Percentiles rank a stretch among this genome's conserved stretches.
Evolutionary conservation across 208 protist species (phyloP).

Genomic region (Acanthamoeba healyi): DNA sequence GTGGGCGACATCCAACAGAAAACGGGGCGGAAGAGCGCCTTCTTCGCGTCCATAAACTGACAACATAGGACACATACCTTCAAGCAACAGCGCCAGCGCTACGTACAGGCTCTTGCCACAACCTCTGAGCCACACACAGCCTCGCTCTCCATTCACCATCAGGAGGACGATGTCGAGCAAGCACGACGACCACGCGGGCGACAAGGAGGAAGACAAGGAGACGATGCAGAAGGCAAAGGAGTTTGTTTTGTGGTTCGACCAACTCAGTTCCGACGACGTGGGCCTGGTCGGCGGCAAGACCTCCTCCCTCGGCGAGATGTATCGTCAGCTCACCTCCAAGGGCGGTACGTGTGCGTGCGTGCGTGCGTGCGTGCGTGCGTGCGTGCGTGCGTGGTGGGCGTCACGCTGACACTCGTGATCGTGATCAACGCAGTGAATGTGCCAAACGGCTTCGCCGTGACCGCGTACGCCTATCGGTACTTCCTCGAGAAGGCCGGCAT

Average conservation of each 20-base stretch:
- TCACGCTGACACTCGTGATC: not conserved
- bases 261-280: constrained; percentile 75
- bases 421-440: constrained; percentile 27
- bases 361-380: not conserved
- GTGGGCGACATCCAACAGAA: constrained; percentile 12
- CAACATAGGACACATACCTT: too few species aligned
- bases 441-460: constrained; percentile 78
- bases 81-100: not conserved
- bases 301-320: constrained; percentile 78
- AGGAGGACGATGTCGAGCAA: not conserved
- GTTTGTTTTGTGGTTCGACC: constrained; percentile 76
- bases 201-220: too few species aligned
- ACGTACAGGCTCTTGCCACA: too few species aligned
- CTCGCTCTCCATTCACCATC: too few species aligned
- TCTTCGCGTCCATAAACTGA: not conserved
- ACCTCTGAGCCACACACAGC: too few species aligned
- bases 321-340: constrained; percentile 40
- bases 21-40: too few species aligned
- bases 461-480: constrained; percentile 64
- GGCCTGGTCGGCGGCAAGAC: constrained; percentile 78
- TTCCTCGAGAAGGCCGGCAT: constrained; percentile 55
- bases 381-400: not conserved
- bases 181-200: not conserved
- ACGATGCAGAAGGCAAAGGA: not conserved
- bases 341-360: not conserved